Conservation (phyloP, 768 basidiomycete species). For the Rickenella mellea region DNA sequence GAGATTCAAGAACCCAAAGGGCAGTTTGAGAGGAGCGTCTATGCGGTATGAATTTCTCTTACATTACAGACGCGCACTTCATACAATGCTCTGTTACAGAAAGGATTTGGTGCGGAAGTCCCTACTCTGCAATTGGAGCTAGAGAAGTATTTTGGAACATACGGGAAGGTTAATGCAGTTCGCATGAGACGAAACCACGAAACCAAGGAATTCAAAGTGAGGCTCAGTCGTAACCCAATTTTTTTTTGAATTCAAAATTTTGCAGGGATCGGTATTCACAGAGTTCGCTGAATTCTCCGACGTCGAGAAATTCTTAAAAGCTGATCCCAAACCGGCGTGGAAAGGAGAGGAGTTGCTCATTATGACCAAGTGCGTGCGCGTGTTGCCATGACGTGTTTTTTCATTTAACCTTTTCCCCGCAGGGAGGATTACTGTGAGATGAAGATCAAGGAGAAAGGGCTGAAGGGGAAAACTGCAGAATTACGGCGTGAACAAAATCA, state of each 20-base stretch:
- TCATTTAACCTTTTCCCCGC: not conserved
- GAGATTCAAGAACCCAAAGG: conserved; percentile 71
- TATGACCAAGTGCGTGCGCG: conserved; percentile 72
- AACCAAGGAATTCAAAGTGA: conserved; percentile 82
- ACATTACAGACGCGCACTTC: not conserved
- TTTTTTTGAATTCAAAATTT: not conserved
- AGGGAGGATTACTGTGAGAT: conserved; percentile 86
- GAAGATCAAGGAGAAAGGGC: conserved; percentile 93
- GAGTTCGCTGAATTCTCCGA: conserved; percentile 72
- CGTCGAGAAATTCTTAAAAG: conserved; percentile 67
- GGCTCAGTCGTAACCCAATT: conserved; percentile 6
- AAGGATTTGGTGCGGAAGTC: conserved; percentile 75
- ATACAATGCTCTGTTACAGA: conserved; percentile 39
- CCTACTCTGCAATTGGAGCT: conserved; percentile 59
- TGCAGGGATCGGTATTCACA: conserved; percentile 82
- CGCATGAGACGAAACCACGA: conserved; percentile 78
- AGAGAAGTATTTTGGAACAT: conserved; percentile 73
- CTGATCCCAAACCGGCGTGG: conserved; percentile 76
- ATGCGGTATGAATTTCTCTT: conserved; percentile 56
- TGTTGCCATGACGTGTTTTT: not conserved
- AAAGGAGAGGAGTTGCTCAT: conserved; percentile 65
- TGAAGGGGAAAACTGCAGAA: conserved; percentile 62
- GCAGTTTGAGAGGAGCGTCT: conserved; percentile 76
- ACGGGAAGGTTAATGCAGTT: conserved; percentile 71
- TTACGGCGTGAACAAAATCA: conserved; percentile 47